Evolutionary conservation across 2,329 filamentous ascomycete genomes (phyloP).

Genomic region (Davidsoniella australis): DNA sequence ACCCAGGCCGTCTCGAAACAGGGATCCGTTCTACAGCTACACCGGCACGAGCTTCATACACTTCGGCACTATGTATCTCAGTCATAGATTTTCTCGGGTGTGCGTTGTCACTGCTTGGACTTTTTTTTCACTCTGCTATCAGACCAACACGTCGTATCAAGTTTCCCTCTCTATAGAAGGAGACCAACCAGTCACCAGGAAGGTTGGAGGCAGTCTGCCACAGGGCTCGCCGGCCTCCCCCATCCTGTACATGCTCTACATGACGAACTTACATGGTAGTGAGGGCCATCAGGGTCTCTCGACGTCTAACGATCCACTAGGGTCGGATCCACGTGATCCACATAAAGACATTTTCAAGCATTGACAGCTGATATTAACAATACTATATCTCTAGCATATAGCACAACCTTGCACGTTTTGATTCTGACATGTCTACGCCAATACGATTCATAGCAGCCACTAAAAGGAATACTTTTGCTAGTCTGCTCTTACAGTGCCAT

Average conservation of each 20-base stretch:
- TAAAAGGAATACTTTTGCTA: slow-evolving; percentile 27
- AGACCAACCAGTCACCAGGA: no score
- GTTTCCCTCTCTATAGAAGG: no score
- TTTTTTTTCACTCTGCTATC: slow-evolving; percentile 1
- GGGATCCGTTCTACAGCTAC: background rate
- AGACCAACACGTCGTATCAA: slow-evolving; percentile 1
- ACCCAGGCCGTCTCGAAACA: no score
- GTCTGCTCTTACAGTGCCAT: slow-evolving; percentile 44
- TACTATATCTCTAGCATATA: background rate
- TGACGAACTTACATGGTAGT: no score
- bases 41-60: background rate
- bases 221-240: no score
- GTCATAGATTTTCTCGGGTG: slow-evolving; percentile 1
- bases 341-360: background rate
- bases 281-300: no score
- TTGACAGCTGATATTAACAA: background rate
- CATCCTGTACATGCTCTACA: no score
- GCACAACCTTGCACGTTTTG: background rate
- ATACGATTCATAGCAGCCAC: slow-evolving; percentile 28
- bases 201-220: no score
- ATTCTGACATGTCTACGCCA: slow-evolving; percentile 2
- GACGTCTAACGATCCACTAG: no score
- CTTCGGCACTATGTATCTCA: background rate
- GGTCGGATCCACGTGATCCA: no score
- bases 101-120: background rate